A percentile compares a stretch with the other conserved stretches of the same genome.
These are phyloP conservation scores for Calendula officinalis DNA, from an alignment of 129 eudicot species.

Conservation along the genomic window DNA sequence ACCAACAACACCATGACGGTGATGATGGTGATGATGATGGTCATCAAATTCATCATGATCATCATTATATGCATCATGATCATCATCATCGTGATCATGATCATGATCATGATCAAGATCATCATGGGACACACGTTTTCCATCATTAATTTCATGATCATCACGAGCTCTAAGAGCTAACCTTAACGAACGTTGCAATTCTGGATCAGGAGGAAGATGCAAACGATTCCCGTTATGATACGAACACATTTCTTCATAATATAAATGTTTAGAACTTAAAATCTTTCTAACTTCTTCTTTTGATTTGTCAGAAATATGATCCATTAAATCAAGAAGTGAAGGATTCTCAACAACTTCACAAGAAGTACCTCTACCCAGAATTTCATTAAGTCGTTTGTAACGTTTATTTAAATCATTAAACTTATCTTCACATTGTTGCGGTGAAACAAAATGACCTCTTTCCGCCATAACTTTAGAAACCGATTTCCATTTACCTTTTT, in stretches of 20 bases:
- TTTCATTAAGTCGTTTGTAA: conserved; percentile 81
- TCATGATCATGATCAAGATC: conserved; percentile 18
- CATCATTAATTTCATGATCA: conserved; percentile 52
- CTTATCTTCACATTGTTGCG: conserved; percentile 93
- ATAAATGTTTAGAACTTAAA: conserved; percentile 77
- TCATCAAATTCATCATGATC: conserved; percentile 53
- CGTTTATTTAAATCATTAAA: conserved; percentile 26
- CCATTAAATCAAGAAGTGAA: conserved; percentile 68
- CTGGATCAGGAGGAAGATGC: conserved; percentile 82
- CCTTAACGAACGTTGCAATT: conserved; percentile 61
- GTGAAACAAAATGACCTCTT: conserved; percentile 86
- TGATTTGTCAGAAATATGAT: conserved; percentile 59
- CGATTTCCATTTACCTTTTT: conserved; percentile 89
- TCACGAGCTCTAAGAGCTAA: conserved; percentile 68
- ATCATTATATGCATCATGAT: conserved; percentile 54
- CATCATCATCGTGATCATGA: conserved; percentile 48
- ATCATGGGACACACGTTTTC: conserved; percentile 44
- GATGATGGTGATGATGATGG: conserved; percentile 21
- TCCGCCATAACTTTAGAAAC: conserved; percentile 89
- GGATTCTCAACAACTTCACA: conserved; percentile 91
- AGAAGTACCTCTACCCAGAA: conserved; percentile 81
- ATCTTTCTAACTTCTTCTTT: conserved; percentile 86
- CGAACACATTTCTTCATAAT: conserved; percentile 90
- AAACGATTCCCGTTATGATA: conserved; percentile 77
- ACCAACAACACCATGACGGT: conserved; percentile 33